Evolutionary conservation across 768 basidiomycete species (phyloP), one percentile per base, ranked within the genome.

Genomic region (Tricholoma bakamatsutake): DNA sequence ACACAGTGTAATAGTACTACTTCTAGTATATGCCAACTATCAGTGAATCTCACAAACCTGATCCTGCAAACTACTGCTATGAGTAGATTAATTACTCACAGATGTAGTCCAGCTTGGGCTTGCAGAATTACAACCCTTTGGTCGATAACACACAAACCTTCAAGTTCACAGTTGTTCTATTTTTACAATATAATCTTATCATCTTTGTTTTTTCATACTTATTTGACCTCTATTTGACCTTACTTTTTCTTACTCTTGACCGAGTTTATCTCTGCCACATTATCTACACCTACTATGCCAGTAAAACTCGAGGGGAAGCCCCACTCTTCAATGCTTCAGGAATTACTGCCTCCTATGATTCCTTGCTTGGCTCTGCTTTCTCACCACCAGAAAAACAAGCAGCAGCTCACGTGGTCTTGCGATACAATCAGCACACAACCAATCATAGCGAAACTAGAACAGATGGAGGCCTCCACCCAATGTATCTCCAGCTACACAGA

Each of bases 391-490:
- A 24, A 24, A 24, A 24, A 24, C 46, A 28, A 47, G 54, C 54
- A 17, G 54, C 54, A 17, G 54, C 45, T 13, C 31, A 46, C 13
- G 31, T 46, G 10, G 17, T 55, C 33, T 45, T 55, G 28, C 45
- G 31, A 45, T 48, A 47, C 30, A 15, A 37, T 17, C 37, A 28
- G 33, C 24, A 21, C 17, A 18, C 47, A 17, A 49, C 47, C 24
- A 13, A 40, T 43, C 18, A 52, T 57, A 15, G 34, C 27, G 28
- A 35, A 51, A 50, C 47, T 13, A n/a, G 35, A n/a, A 37, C 4
- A 3, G 15, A 27, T 40, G 56, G 43, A 42, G 56, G 56, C n/a
- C 56, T 57, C 17, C 56, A 57, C 46, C 56, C 51, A 3, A 28
- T 40, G 17, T 57, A 27, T 39, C 43, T 52, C 10, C 30, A 11